Base-by-base conservation (phyloP, 2,329 filamentous ascomycete species). In the Cercospora citrullina region DNA sequence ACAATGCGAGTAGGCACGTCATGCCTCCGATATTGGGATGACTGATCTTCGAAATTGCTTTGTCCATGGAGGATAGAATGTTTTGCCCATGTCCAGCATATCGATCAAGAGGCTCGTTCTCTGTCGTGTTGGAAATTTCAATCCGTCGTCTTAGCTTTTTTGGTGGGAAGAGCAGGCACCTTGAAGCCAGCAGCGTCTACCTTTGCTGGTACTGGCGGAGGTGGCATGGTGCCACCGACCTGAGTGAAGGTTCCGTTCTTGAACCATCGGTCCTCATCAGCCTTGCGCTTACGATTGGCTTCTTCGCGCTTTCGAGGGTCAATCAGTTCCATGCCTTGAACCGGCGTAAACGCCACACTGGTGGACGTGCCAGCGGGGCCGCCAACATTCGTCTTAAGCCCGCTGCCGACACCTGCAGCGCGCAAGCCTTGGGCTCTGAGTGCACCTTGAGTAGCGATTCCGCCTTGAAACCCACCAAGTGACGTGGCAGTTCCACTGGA, bases 171-270 rank as follows among this genome's bases (percentile, higher is more conserved):
- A 2, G 85, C 86, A 16, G 94, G 93, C 45, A 96, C 90, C 80
- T 94, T 96, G 85, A 97, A 97, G 0, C 88, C 90, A 10, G 84
- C 87, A 61, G 85, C 85, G 69, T 85, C 83, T 7, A 81, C 77
- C 72, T 81, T 91, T 84, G 86, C 79, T 14, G 83, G 66, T 18
- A 63, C 63, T 16, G 58, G 72, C 69, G 62, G 63, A 57, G 59
- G 68, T 51, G 60, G 69, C 61, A 64, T 64, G 31, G 26, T 23
- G 31, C 76, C 76, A 18, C 89, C 89, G 65, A 96, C 87, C 79
- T 97, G 94, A 8, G 95, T 97, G 77, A 99, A 99, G 0, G 92
- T 94, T n/a, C 95, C 95, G 58, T 93, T 92, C 80, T 95, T 96
- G 84, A 99, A 99, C 90, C 93, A 99, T 42, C 93, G 86, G 77